phyloP scores from a whole-genome alignment of 768 basidiomycete species.

The Tephrocybe sp. region DNA sequence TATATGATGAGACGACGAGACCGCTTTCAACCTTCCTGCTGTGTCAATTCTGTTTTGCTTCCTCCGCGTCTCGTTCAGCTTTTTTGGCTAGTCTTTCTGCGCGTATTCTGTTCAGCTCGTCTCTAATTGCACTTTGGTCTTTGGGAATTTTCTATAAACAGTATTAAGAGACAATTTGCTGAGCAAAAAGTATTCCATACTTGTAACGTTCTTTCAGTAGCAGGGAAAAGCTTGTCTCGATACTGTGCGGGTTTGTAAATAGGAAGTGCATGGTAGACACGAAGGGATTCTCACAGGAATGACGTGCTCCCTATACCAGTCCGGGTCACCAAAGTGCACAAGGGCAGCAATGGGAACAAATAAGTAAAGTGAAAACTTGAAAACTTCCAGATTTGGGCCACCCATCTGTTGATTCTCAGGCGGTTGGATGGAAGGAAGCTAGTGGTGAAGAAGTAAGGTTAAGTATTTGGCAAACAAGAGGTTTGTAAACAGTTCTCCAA shows the following conservation, averaged over 20 bases:
- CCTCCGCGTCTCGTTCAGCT: constrained; percentile 37
- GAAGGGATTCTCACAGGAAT: constrained; percentile 50
- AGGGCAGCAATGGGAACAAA: constrained; percentile 81
- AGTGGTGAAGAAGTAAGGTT: not conserved
- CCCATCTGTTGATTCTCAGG: constrained; percentile 14
- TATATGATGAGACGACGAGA: not conserved
- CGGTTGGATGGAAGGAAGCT: not conserved
- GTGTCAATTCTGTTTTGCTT: constrained; percentile 11
- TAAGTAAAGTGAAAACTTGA: constrained; percentile 87
- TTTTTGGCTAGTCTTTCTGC: constrained; percentile 52
- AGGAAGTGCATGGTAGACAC: not conserved
- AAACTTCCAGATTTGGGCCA: constrained; percentile 79
- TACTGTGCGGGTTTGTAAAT: constrained; percentile 41
- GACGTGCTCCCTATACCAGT: constrained; percentile 80
- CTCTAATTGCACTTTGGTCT: constrained; percentile 61
- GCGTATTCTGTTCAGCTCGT: constrained; percentile 71
- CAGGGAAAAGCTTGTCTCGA: constrained; percentile 68
- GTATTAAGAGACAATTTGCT: not conserved
- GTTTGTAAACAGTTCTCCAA: not conserved
- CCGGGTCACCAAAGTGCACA: constrained; percentile 83
- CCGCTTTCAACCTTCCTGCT: not conserved
- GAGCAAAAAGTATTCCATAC: constrained; percentile 25
- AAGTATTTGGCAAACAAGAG: not conserved
- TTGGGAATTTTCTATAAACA: constrained; percentile 54
- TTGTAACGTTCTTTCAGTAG: constrained; percentile 51